Conservation (phyloP, 768 basidiomycete genomes). For the Suillus luteus region DNA sequence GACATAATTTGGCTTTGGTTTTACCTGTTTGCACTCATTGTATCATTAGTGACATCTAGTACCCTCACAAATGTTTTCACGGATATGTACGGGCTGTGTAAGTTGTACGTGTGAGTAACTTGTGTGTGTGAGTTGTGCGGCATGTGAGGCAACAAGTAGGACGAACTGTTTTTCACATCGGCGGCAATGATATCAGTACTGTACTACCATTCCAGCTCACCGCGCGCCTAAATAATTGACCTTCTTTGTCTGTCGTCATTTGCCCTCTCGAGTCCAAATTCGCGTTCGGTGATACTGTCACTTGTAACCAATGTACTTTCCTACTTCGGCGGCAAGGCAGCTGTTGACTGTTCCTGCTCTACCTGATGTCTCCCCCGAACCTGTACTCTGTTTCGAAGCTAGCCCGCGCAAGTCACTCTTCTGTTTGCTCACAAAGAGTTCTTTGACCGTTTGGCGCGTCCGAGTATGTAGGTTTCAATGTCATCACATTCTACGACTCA, state of each 20-base stretch:
- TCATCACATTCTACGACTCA: not conserved
- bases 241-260: not conserved
- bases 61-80: constrained; percentile 18
- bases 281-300: not conserved
- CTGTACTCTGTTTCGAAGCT: constrained; percentile 56
- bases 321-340: constrained; percentile 75
- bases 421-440: constrained; percentile 68
- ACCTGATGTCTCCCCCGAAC: constrained; percentile 60
- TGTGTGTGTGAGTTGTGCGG: not conserved
- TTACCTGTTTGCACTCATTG: constrained; percentile 20
- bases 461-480: constrained; percentile 51
- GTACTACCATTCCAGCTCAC: not conserved
- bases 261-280: not conserved
- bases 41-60: constrained; percentile 36
- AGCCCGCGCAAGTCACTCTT: constrained; percentile 80
- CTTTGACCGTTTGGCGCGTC: constrained; percentile 80
- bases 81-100: constrained; percentile 5
- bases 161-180: constrained; percentile 14
- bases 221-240: not conserved
- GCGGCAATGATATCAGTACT: constrained; percentile 5
- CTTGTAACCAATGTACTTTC: constrained; percentile 70
- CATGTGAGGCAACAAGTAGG: not conserved
- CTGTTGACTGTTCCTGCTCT: constrained; percentile 71
- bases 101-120: not conserved
- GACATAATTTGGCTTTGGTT: constrained; percentile 18